Percentiles rank a stretch among this genome's conserved stretches.
These are phyloP conservation scores for Hypoxylon intermedium DNA, from an alignment of 495 filamentous ascomycete species.

Conservation along the genomic window DNA sequence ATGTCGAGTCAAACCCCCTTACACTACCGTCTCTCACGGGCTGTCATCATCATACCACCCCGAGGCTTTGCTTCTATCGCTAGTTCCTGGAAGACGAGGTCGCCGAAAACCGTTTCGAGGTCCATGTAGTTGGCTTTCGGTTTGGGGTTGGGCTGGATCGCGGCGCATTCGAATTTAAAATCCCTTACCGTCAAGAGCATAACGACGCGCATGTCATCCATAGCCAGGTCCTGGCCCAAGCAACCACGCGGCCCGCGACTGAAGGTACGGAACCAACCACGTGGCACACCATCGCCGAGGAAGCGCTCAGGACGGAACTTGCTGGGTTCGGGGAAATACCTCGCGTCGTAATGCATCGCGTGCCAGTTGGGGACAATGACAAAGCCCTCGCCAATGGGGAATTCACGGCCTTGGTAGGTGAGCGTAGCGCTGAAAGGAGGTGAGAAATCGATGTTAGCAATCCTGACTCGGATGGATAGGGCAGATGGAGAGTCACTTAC, in stretches of 20 bases:
- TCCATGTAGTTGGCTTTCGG: background rate
- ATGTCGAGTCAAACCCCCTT: background rate
- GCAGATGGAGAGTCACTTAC: background rate
- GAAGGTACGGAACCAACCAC: background rate
- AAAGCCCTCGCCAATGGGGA: background rate
- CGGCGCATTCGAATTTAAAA: background rate
- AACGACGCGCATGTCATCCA: background rate
- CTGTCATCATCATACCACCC: conserved; percentile 1
- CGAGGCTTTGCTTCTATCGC: background rate
- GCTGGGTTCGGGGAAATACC: conserved; percentile 2
- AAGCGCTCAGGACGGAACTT: conserved; percentile 14
- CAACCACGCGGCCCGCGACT: background rate
- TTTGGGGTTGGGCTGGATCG: background rate
- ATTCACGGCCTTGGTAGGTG: background rate
- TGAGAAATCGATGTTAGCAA: background rate
- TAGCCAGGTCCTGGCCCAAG: conserved; percentile 3
- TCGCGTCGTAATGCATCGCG: conserved; percentile 23
- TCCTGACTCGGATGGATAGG: background rate
- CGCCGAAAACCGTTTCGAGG: background rate
- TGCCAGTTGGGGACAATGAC: conserved; percentile 4
- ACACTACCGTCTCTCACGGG: background rate
- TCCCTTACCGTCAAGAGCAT: background rate
- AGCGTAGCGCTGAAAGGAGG: background rate
- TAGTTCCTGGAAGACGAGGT: background rate
- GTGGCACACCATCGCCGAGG: background rate